Conservation (phyloP, 352 stramenopile genomes). For the Saprolegnia parasitica region DNA sequence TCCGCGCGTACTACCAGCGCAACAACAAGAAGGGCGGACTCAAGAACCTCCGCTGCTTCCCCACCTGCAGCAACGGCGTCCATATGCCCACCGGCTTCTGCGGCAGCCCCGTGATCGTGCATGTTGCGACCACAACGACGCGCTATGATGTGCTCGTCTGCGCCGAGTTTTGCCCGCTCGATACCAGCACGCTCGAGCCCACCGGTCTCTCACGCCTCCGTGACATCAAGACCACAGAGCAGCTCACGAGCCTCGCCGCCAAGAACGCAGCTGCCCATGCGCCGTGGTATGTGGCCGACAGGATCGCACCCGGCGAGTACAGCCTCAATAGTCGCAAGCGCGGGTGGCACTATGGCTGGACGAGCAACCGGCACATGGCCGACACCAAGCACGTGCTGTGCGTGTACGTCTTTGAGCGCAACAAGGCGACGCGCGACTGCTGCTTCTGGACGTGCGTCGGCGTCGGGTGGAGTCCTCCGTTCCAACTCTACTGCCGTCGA, state of each 20-base stretch:
- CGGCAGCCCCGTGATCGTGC: slow-evolving; percentile 42
- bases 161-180: background rate
- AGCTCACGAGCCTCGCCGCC: background rate
- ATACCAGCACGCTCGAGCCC: no score
- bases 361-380: slow-evolving; percentile 28
- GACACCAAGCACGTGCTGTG: slow-evolving; percentile 24
- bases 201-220: no score
- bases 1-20: slow-evolving; percentile 25
- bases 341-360: slow-evolving; percentile 31
- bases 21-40: slow-evolving; percentile 32
- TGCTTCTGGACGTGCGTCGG: background rate
- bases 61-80: slow-evolving; percentile 15
- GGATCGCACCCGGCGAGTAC: background rate
- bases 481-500: background rate
- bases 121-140: slow-evolving; percentile 42
- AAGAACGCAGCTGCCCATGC: background rate
- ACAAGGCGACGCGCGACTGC: background rate
- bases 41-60: slow-evolving; percentile 33
- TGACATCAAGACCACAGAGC: no score
- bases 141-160: background rate
- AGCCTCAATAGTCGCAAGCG: background rate
- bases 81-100: slow-evolving; percentile 30
- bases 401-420: background rate
- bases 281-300: background rate
- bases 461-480: background rate